Conservation (phyloP, 169 alveolate species). For the Plasmodium adleri region DNA sequence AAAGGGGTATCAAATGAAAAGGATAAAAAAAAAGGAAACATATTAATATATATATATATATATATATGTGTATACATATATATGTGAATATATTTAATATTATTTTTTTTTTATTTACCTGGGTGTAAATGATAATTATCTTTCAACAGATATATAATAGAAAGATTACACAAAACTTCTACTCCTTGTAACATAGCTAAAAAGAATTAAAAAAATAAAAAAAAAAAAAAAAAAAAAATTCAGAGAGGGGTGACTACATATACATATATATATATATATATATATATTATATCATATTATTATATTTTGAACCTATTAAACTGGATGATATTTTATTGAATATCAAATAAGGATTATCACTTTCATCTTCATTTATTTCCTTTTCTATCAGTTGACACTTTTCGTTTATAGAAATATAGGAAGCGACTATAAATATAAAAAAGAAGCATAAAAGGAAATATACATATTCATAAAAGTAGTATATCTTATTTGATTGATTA, state of each 20-base stretch:
- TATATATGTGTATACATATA: neutral
- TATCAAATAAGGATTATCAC: neutral
- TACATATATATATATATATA: neutral
- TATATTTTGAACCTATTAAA: constrained; percentile 23
- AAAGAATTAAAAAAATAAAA: neutral
- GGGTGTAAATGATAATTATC: constrained; percentile 88
- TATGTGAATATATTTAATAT: neutral
- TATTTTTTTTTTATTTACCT: constrained; percentile 62
- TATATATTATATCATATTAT: neutral
- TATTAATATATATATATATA: constrained; percentile 7
- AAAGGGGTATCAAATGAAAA: neutral
- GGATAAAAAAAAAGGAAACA: neutral
- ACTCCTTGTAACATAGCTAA: constrained; percentile 91
- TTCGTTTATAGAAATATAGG: constrained; percentile 39
- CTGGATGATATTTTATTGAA: constrained; percentile 58
- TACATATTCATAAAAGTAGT: neutral
- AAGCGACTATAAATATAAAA: constrained; percentile 20
- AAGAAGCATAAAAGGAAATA: neutral
- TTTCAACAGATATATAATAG: constrained; percentile 89
- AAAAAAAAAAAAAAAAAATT: neutral
- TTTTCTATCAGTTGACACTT: constrained; percentile 38
- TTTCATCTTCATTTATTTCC: constrained; percentile 8
- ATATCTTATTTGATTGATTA: neutral
- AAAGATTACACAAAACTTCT: constrained; percentile 87
- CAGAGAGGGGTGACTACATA: neutral